Percentiles rank a stretch among this genome's conserved stretches.
These are phyloP conservation scores for Vachellia pachyceras DNA, from an alignment of 306 rosid genomes.

Conservation along the genomic window DNA sequence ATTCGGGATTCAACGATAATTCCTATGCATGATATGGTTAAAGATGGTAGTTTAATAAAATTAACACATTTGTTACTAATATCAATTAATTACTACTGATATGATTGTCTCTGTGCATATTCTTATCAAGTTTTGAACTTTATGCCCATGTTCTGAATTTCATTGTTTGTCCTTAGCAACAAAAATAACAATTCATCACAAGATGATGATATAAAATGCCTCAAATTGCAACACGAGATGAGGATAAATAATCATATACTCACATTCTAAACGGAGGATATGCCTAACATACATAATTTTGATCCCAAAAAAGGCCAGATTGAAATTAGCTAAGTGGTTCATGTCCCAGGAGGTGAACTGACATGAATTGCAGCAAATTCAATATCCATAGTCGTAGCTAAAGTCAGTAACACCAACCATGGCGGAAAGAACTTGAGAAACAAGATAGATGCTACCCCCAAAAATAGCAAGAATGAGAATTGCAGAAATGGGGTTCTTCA, in stretches of 20 bases:
- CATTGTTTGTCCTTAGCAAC: background rate
- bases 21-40: too few relatives aligned
- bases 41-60: too few relatives aligned
- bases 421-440: too few relatives aligned
- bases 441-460: too few relatives aligned
- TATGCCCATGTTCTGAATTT: background rate
- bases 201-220: background rate
- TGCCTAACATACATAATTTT: background rate
- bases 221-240: too few relatives aligned
- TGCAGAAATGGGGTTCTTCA: too few relatives aligned
- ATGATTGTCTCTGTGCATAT: background rate
- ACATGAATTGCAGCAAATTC: slow-evolving; percentile 2
- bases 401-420: too few relatives aligned
- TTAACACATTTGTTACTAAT: too few relatives aligned
- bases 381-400: too few relatives aligned
- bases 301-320: background rate
- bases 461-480: too few relatives aligned
- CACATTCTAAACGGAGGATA: background rate
- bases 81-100: too few relatives aligned
- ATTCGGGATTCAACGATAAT: too few relatives aligned
- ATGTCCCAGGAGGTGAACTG: background rate
- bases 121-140: background rate
- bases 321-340: background rate
- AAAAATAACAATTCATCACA: background rate
- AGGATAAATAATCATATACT: background rate